Conservation (phyloP, 148 eudicot genomes). For the Camellia sinensis region DNA sequence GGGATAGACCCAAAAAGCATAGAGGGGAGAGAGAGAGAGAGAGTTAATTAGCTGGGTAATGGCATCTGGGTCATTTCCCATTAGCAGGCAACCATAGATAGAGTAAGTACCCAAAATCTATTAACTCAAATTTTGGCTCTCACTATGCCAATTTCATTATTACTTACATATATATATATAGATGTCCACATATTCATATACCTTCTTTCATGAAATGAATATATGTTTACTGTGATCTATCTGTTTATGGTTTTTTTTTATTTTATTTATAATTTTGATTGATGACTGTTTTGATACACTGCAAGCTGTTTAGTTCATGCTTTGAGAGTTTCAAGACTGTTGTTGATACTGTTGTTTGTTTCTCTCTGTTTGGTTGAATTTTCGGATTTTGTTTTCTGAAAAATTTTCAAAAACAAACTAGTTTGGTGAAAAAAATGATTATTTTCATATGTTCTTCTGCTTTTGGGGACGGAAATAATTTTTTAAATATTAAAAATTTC, state of each 20-base stretch:
- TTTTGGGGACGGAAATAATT: too few relatives aligned
- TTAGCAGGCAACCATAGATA: background rate
- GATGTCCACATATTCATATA: background rate
- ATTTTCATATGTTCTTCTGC: too few relatives aligned
- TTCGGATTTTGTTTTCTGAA: too few relatives aligned
- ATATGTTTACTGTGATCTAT: background rate
- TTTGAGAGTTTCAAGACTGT: background rate
- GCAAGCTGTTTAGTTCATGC: background rate
- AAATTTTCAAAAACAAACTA: too few relatives aligned
- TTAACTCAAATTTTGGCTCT: background rate
- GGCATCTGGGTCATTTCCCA: background rate
- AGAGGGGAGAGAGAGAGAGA: background rate
- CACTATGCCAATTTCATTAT: background rate
- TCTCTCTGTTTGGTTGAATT: too few relatives aligned
- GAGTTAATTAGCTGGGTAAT: background rate
- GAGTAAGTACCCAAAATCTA: slow-evolving; percentile 10
- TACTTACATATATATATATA: background rate
- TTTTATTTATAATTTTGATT: background rate
- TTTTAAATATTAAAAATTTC: too few relatives aligned
- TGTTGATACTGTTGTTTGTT: background rate
- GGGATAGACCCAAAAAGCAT: background rate
- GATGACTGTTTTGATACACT: background rate
- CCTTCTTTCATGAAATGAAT: background rate
- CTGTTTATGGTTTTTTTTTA: background rate
- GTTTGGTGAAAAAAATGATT: too few relatives aligned